Evolutionary conservation across 2,329 filamentous ascomycete genomes (phyloP).

Genomic region (Rhynchosporium graminicola): DNA sequence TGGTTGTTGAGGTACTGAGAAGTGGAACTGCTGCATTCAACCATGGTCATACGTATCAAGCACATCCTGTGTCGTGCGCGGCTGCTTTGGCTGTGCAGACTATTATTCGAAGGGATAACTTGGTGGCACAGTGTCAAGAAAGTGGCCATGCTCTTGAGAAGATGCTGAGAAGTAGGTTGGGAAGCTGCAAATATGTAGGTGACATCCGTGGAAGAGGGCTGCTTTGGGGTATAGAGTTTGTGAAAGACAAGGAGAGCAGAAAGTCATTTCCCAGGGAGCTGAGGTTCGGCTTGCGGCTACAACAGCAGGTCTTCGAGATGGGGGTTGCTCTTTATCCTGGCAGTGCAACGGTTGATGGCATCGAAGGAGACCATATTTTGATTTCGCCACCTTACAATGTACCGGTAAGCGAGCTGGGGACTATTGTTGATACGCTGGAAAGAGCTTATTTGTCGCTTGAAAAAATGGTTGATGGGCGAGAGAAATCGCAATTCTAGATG

Average conservation of each 20-base stretch:
- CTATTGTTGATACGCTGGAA: background rate
- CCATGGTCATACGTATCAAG: constrained; percentile 53
- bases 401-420: constrained; percentile 33
- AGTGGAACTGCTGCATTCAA: constrained; percentile 18
- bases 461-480: background rate
- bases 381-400: constrained; percentile 61
- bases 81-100: constrained; percentile 61
- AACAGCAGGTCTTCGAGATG: constrained; percentile 44
- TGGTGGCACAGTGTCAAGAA: constrained; percentile 55
- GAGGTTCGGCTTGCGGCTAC: constrained; percentile 48
- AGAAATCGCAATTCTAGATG: background rate
- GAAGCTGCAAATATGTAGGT: constrained; percentile 50
- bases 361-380: constrained; percentile 59
- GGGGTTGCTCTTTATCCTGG: constrained; percentile 55
- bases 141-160: constrained; percentile 52
- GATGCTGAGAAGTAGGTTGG: constrained; percentile 46
- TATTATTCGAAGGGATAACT: constrained; percentile 55
- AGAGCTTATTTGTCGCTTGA: background rate
- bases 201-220: constrained; percentile 59
- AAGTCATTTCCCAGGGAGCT: constrained; percentile 45
- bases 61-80: constrained; percentile 56
- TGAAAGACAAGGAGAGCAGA: constrained; percentile 49
- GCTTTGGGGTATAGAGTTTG: constrained; percentile 56
- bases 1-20: constrained; percentile 46
- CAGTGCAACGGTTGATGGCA: constrained; percentile 54